Base-by-base conservation (phyloP, 2,329 filamentous ascomycete genomes). In the Xylaria sp. region DNA sequence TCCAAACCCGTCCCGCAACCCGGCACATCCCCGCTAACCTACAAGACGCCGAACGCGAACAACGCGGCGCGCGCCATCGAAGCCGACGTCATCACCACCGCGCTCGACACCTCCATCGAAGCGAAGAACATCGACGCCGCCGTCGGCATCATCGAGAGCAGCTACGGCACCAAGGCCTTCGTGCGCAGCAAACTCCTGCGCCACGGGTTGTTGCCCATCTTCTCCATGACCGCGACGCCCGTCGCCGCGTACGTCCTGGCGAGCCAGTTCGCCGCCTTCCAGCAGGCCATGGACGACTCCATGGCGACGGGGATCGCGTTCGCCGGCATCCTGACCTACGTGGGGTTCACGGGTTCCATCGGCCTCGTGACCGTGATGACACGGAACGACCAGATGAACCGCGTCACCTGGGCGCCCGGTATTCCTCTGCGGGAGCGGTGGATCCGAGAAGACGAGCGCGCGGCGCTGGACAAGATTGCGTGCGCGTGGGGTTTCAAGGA, bases 401-500 rank as follows among this genome's bases (percentile, higher is more conserved):
- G 94, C 18, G 91, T 97, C 4, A 92, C 91, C 1, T 99, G 94
- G 94, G 81, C 88, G 7, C 85, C 85, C 0, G 94, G 94, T 9
- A 88, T 91, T 39, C 88, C 90, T 19, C 76, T 97, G 64, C 83
- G 89, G 63, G 83, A 91, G 69, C 83, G 94, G 11, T 97, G 92
- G 90, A 74, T 96, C 57, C 82, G 91, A 39, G 94, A 97, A 73
- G 92, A 96, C 65, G 92, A 99, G 78, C 82, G 94, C 23, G 89
- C 87, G 2, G 91, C 92, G 0, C 79, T 96, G 65, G 94, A 99
- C 76, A 86, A 84, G 70, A 84, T 99, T 59, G 92, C 92, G 0
- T 84, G 87, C 65, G 88, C 91, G 0, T 99, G 94, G 91, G 94
- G 94, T 0, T 99, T 97, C 76, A 88, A 88, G 68, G 90, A 96